These are phyloP conservation scores for Penicillium lagena DNA, from an alignment of 495 filamentous ascomycete genomes.

Conservation along the genomic window DNA sequence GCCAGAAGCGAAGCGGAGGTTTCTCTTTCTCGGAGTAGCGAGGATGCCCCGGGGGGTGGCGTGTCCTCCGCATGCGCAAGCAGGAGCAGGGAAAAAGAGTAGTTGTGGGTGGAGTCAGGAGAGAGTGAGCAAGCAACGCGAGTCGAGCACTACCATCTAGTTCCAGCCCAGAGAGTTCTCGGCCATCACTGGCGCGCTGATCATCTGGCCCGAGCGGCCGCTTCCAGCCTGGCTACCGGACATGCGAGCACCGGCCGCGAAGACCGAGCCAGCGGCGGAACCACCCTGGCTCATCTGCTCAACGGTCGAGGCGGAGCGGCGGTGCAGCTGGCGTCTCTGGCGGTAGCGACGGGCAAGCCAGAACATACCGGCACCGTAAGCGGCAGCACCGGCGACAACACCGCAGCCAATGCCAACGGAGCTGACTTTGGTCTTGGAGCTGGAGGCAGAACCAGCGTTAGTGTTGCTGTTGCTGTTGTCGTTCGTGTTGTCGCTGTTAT, in stretches of 20 bases:
- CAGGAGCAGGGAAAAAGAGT: background rate
- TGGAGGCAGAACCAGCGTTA: slow-evolving; percentile 41
- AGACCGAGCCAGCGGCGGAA: slow-evolving; percentile 23
- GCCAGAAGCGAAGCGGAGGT: no score
- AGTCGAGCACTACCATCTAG: slow-evolving; percentile 39
- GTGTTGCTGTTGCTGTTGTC: slow-evolving; percentile 28
- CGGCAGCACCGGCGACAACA: slow-evolving; percentile 71
- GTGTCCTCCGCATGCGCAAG: background rate
- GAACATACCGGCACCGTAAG: slow-evolving; percentile 99
- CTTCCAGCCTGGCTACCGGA: slow-evolving; percentile 52
- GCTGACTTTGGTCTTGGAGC: slow-evolving; percentile 53
- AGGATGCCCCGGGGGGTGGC: no score
- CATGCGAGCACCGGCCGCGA: slow-evolving; percentile 33
- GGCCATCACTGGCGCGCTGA: slow-evolving; percentile 82
- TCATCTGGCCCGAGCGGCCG: slow-evolving; percentile 59
- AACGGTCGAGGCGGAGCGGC: slow-evolving; percentile 59
- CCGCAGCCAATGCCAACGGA: slow-evolving; percentile 81
- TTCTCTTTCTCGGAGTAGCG: no score
- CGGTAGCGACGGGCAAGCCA: slow-evolving; percentile 90
- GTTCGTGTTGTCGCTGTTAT: slow-evolving; percentile 17
- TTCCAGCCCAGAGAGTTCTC: slow-evolving; percentile 99
- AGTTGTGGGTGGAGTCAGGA: no score
- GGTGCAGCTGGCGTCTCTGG: slow-evolving; percentile 74
- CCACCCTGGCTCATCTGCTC: slow-evolving; percentile 43
- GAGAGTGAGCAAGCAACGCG: no score